These are phyloP conservation scores for Athelia psychrophila DNA, from an alignment of 1,284 basidiomycete species.

Conservation along the genomic window DNA sequence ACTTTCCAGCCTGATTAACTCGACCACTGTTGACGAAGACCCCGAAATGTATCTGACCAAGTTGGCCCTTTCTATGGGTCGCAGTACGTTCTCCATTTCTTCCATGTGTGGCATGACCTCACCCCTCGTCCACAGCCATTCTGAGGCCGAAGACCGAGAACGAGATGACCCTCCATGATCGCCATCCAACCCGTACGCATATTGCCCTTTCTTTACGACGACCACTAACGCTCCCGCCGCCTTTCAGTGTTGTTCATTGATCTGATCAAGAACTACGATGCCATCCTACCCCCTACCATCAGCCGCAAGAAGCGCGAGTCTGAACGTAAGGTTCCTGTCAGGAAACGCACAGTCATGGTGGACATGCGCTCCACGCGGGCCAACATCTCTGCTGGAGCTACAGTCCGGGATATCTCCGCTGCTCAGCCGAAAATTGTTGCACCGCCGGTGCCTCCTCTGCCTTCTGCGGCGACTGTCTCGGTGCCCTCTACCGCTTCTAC, in stretches of 20 bases:
- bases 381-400: slow-evolving; percentile 67
- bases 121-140: slow-evolving; percentile 49
- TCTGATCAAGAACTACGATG: slow-evolving; percentile 73
- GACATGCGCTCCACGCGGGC: slow-evolving; percentile 84
- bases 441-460: slow-evolving; percentile 37
- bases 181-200: slow-evolving; percentile 70
- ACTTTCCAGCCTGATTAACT: slow-evolving; percentile 58
- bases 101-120: neutral
- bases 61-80: slow-evolving; percentile 81
- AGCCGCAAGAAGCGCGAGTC: slow-evolving; percentile 83
- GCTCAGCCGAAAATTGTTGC: slow-evolving; percentile 63
- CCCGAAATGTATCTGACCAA: slow-evolving; percentile 83
- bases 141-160: slow-evolving; percentile 83
- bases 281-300: slow-evolving; percentile 79
- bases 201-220: neutral
- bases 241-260: slow-evolving; percentile 76
- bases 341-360: slow-evolving; percentile 86
- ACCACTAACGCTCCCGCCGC: neutral
- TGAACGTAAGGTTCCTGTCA: slow-evolving; percentile 74
- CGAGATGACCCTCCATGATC: slow-evolving; percentile 82
- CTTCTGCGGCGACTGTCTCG: slow-evolving; percentile 16
- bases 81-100: slow-evolving; percentile 52
- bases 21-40: slow-evolving; percentile 66
- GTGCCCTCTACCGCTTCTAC: neutral
- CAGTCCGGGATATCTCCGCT: slow-evolving; percentile 80